Evolutionary conservation across 768 basidiomycete species (phyloP), one percentile per base, ranked within the genome.

Genomic region (Psilocybe azurescens): DNA sequence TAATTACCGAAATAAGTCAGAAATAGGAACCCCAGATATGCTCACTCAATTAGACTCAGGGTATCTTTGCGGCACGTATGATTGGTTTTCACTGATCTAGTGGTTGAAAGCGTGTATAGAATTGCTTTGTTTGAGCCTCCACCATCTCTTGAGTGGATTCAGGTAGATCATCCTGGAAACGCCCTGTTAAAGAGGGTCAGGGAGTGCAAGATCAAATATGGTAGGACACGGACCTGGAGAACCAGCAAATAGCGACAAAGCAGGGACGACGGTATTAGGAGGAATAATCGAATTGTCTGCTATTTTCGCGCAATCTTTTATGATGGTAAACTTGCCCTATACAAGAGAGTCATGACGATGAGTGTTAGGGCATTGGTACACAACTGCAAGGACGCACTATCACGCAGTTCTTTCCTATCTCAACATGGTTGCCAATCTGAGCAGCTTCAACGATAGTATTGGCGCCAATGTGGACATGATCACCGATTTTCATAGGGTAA

Each of bases 401-500:
- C 64, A 99, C 88, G 72, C 96, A 97, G 72, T 94, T 94, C 78
- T 92, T 93, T 44, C 97, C 97, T 60, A 99, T 97, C 72, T 95
- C 89, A 53, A 97, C 95, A 66, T 95, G 89, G 69, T 90, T 94
- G 3, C 97, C 97, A 53, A 99, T 95, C 2, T 89, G 91, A 0
- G 96, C 95, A 0, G 97, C 97, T 77, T 99, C 97, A 20, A 99
- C 85, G 56, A 99, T 87, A 47, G 85, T 86, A 65, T 86, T 86
- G n/a, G 91, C 86, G 14, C 96, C 97, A 49, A 99, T 93, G 64
- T 97, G 90, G 24, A 99, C 97, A 71, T 94, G 89, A 76, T 99
- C 96, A 2, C 94, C 94, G 9, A 99, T 89, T 73, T 96, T 95
- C 89, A 98, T 94, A 5, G 97, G 97, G 70, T 99, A 98, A 77